These are phyloP conservation scores for Aeschynomene evenia DNA, from an alignment of 306 rosid genomes.

Conservation along the genomic window DNA sequence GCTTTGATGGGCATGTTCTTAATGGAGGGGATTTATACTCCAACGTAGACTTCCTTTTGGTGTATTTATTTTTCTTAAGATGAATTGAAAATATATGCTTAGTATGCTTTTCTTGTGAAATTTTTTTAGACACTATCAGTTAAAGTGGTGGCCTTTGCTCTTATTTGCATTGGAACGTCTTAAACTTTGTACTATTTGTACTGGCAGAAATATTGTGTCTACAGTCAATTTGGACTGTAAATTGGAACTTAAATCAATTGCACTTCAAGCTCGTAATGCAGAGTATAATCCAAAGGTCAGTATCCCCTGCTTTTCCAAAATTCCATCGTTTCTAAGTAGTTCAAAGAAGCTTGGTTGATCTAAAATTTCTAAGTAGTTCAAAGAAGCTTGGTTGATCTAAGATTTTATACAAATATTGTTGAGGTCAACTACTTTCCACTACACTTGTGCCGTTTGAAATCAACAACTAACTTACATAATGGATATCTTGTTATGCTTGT, in stretches of 20 bases:
- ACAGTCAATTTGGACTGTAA: conserved; percentile 93
- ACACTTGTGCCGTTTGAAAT: background rate
- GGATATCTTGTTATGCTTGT: background rate
- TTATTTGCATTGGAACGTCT: background rate
- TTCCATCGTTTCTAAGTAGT: conserved; percentile 8
- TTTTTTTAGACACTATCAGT: background rate
- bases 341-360: conserved; percentile 15
- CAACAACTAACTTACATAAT: background rate
- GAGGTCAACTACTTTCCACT: conserved; percentile 4
- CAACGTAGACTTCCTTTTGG: background rate
- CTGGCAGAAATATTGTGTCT: conserved; percentile 77
- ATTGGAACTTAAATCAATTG: conserved; percentile 87
- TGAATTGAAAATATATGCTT: background rate
- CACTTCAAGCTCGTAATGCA: conserved; percentile 89
- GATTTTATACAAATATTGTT: background rate
- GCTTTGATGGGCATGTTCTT: background rate
- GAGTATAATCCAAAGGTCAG: conserved; percentile 95
- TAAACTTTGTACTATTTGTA: background rate
- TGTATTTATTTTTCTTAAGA: background rate
- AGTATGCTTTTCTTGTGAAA: background rate
- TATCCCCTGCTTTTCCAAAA: background rate
- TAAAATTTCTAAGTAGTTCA: no score
- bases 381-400: conserved; percentile 10
- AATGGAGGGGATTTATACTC: background rate
- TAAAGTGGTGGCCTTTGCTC: background rate